Conservation (phyloP, 139 green algal genomes). For the Tetraselmis chui region DNA sequence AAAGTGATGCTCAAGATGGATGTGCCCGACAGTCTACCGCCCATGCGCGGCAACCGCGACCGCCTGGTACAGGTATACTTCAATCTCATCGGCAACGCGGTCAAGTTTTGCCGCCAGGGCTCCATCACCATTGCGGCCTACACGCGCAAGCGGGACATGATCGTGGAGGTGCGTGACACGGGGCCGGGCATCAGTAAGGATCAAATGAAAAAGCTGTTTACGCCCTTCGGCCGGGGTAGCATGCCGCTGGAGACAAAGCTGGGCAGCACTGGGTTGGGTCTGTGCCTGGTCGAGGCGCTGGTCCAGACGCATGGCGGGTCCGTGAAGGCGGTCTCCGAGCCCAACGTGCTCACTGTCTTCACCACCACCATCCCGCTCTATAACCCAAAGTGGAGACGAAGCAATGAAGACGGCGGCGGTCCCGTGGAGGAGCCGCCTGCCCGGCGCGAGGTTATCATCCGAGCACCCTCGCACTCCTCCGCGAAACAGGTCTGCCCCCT, state of each 20-base stretch:
- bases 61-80: slow-evolving; percentile 36
- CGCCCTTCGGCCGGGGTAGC: background rate
- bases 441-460: background rate
- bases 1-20: background rate
- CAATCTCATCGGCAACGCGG: slow-evolving; percentile 48
- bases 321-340: background rate
- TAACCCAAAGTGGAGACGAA: background rate
- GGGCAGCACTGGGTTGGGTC: background rate
- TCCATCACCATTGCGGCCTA: slow-evolving; percentile 20
- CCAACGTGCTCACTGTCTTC: background rate
- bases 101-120: slow-evolving; percentile 44
- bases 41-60: slow-evolving; percentile 37
- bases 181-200: background rate
- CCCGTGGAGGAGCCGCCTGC: background rate
- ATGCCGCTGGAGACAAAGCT: background rate
- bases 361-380: background rate
- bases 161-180: background rate
- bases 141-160: background rate
- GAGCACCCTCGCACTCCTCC: no score
- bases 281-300: background rate
- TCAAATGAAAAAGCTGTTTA: background rate
- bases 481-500: no score
- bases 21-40: slow-evolving; percentile 11
- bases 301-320: background rate
- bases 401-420: background rate